Evolutionary conservation across 768 basidiomycete genomes (phyloP).

Genomic region (Serendipita indica): DNA sequence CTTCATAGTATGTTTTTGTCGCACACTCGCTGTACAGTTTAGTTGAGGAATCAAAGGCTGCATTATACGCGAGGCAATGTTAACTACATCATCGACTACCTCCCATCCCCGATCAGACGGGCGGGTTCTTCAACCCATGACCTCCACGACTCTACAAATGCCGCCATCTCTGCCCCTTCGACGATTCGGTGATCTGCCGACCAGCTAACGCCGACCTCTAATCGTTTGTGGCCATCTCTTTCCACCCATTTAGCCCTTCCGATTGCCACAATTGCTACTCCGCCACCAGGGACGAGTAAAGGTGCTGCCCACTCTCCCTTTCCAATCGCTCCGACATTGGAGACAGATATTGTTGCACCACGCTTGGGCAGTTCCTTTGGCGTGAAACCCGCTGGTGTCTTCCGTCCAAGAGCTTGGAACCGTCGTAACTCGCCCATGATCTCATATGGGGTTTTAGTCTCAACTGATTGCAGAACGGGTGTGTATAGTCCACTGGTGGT

Average conservation of each 20-base stretch:
- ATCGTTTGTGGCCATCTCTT: conserved; percentile 33
- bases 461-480: conserved; percentile 45
- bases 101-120: conserved; percentile 42
- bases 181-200: conserved; percentile 77
- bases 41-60: background rate
- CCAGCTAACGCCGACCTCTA: conserved; percentile 61
- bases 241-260: conserved; percentile 55
- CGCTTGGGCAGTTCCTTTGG: conserved; percentile 54
- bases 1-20: background rate
- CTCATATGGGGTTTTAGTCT: conserved; percentile 41
- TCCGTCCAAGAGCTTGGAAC: conserved; percentile 49
- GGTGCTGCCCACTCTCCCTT: conserved; percentile 55
- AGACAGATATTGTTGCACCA: conserved; percentile 67
- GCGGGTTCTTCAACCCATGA: conserved; percentile 61
- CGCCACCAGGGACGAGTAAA: conserved; percentile 66
- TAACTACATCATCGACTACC: conserved; percentile 7
- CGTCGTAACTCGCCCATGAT: conserved; percentile 48
- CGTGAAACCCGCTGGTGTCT: conserved; percentile 48
- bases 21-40: background rate
- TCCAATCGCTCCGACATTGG: conserved; percentile 72
- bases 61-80: too few relatives aligned
- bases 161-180: conserved; percentile 79
- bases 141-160: conserved; percentile 78
- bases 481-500: conserved; percentile 76
- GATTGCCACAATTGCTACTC: conserved; percentile 71